A percentile compares a stretch with the other conserved stretches of the same genome.
Conservation (phyloP, 441 rosid species). For the Aquilaria agallochum region DNA sequence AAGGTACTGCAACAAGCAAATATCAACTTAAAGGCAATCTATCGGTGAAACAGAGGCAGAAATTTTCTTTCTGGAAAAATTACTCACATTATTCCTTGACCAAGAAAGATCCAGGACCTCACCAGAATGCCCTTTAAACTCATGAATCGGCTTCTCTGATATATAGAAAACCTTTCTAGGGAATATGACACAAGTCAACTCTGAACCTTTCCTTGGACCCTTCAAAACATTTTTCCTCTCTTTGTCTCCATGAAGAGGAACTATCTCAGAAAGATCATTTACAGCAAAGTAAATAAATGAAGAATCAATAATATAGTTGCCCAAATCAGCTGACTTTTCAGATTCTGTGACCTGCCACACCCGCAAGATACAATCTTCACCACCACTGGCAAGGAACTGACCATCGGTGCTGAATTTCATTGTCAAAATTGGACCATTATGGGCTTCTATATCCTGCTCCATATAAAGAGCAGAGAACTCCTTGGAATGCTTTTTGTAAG, state of each 20-base stretch:
- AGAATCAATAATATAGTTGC: conserved; percentile 28
- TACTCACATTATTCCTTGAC: conserved; percentile 37
- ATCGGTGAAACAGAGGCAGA: neutral
- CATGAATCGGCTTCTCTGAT: conserved; percentile 37
- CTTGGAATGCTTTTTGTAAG: conserved; percentile 26
- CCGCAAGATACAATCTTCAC: conserved; percentile 40
- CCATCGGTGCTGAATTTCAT: conserved; percentile 53
- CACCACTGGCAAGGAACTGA: conserved; percentile 41
- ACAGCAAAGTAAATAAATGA: conserved; percentile 31
- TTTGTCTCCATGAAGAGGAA: conserved; percentile 28
- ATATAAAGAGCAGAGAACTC: conserved; percentile 41
- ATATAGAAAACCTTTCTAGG: conserved; percentile 43
- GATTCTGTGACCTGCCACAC: conserved; percentile 44
- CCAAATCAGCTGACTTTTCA: conserved; percentile 24
- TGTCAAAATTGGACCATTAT: conserved; percentile 35
- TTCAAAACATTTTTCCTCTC: conserved; percentile 26
- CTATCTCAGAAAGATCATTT: conserved; percentile 30
- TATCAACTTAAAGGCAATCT: neutral
- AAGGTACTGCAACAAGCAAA: conserved; percentile 26
- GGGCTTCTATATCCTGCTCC: conserved; percentile 43
- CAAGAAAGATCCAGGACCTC: conserved; percentile 42
- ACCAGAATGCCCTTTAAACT: conserved; percentile 37
- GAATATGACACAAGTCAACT: conserved; percentile 37
- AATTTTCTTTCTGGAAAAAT: conserved; percentile 6
- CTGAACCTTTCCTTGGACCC: conserved; percentile 25